A percentile compares a stretch with the other conserved stretches of the same genome.
phyloP scores from a whole-genome alignment of 2,329 filamentous ascomycete species.

The Aspergillus thermomutatus region DNA sequence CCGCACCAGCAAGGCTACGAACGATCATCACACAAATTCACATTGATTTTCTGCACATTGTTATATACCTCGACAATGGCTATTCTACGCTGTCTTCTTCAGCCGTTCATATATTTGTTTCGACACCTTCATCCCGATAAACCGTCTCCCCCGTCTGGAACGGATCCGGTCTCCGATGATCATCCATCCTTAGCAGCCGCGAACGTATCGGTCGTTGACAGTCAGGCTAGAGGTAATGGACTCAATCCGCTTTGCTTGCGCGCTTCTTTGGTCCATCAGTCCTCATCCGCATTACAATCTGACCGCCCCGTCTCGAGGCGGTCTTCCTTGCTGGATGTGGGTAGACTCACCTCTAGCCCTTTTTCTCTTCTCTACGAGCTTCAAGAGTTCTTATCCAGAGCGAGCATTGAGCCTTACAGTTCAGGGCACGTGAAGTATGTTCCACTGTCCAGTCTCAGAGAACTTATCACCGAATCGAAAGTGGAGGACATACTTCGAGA shows the following conservation, averaged over 20 bases:
- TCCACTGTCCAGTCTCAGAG: neutral
- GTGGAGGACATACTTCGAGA: constrained; percentile 2
- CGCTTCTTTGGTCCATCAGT: no score
- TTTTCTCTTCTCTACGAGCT: neutral
- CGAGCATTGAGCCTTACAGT: neutral
- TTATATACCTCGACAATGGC: neutral
- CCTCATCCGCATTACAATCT: neutral
- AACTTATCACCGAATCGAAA: neutral
- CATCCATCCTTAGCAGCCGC: neutral
- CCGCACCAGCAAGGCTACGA: neutral
- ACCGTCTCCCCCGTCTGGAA: neutral
- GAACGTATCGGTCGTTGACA: neutral
- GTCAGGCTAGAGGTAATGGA: no score
- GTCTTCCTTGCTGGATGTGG: neutral
- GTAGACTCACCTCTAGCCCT: neutral
- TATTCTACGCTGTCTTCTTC: neutral
- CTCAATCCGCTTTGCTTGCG: no score
- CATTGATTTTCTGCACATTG: neutral
- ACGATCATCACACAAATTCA: neutral
- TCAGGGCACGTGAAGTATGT: neutral
- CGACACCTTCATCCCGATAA: neutral
- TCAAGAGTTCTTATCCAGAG: neutral
- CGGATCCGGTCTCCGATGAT: neutral
- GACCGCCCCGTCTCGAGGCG: neutral
- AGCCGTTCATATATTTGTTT: neutral